These are phyloP conservation scores for Stephania cephalantha DNA, from an alignment of 164 flowering plant genomes.

Conservation along the genomic window DNA sequence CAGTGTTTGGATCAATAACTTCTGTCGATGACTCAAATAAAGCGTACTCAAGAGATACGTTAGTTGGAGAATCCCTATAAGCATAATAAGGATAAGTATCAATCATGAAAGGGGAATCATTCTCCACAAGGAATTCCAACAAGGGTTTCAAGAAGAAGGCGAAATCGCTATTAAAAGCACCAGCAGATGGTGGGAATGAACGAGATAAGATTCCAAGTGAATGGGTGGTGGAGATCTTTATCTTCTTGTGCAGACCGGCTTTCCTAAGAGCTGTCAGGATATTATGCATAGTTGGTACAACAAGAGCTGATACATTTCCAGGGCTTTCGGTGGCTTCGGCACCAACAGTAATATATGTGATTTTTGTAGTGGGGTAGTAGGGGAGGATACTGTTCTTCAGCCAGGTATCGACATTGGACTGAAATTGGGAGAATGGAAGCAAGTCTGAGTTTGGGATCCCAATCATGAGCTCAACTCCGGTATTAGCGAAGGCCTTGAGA, in stretches of 20 bases:
- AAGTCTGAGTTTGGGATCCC: constrained; percentile 76
- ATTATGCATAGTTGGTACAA: constrained; percentile 89
- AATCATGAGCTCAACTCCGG: constrained; percentile 79
- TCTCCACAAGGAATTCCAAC: constrained; percentile 84
- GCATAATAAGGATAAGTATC: constrained; percentile 92
- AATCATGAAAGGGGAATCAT: constrained; percentile 87
- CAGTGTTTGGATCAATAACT: constrained; percentile 91
- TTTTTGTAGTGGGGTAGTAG: constrained; percentile 85
- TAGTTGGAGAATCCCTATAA: constrained; percentile 56
- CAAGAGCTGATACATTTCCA: constrained; percentile 46
- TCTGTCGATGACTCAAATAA: constrained; percentile 66
- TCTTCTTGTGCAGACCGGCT: constrained; percentile 63
- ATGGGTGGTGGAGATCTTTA: constrained; percentile 79
- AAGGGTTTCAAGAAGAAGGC: constrained; percentile 70
- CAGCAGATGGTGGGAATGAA: constrained; percentile 96
- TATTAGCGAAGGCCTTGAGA: constrained; percentile 84
- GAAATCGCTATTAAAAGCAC: constrained; percentile 65
- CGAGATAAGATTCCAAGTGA: constrained; percentile 81
- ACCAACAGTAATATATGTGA: constrained; percentile 83
- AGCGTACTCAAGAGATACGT: constrained; percentile 80
- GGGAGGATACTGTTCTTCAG: constrained; percentile 74
- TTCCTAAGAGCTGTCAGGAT: constrained; percentile 60
- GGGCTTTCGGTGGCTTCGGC: constrained; percentile 84
- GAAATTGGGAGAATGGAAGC: constrained; percentile 71
- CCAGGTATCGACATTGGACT: constrained; percentile 88